A percentile compares a stretch with the other conserved stretches of the same genome.
Evolutionary conservation across 129 eudicot genomes (phyloP).

Genomic region (Gnaphalium uliginosum): DNA sequence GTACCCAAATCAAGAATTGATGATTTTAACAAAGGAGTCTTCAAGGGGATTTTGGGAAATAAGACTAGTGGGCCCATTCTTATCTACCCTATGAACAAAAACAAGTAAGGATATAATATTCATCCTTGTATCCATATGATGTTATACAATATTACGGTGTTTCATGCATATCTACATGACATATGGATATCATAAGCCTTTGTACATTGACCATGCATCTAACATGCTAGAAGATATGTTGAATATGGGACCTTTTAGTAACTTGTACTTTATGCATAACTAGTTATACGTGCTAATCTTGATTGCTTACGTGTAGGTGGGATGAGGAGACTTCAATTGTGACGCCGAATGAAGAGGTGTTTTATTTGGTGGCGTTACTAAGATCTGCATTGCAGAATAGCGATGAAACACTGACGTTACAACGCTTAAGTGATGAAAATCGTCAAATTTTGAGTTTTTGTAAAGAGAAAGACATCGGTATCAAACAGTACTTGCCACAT

Average conservation of each 20-base stretch:
- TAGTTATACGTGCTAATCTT: slow-evolving; percentile 4
- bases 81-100: slow-evolving; percentile 91
- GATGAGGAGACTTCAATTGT: slow-evolving; percentile 64
- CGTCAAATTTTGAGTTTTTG: slow-evolving; percentile 58
- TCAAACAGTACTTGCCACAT: slow-evolving; percentile 76
- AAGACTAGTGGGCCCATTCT: slow-evolving; percentile 90
- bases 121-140: slow-evolving; percentile 28
- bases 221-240: slow-evolving; percentile 28
- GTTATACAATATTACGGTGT: slow-evolving; percentile 26
- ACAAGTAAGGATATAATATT: slow-evolving; percentile 57
- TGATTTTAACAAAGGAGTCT: slow-evolving; percentile 77
- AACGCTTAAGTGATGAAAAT: slow-evolving; percentile 60
- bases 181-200: slow-evolving; percentile 26
- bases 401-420: slow-evolving; percentile 52
- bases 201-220: slow-evolving; percentile 37
- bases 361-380: slow-evolving; percentile 78
- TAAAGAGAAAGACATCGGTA: slow-evolving; percentile 44
- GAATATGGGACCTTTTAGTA: slow-evolving; percentile 29
- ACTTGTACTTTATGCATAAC: slow-evolving; percentile 16
- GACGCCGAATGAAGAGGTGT: slow-evolving; percentile 77
- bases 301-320: slow-evolving; percentile 47
- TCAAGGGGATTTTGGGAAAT: slow-evolving; percentile 89
- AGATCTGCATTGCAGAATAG: slow-evolving; percentile 72
- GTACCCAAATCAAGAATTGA: slow-evolving; percentile 82
- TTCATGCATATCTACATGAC: slow-evolving; percentile 40